Conservation (phyloP, 2,329 filamentous ascomycete genomes). For the Rutstroemia sp. region DNA sequence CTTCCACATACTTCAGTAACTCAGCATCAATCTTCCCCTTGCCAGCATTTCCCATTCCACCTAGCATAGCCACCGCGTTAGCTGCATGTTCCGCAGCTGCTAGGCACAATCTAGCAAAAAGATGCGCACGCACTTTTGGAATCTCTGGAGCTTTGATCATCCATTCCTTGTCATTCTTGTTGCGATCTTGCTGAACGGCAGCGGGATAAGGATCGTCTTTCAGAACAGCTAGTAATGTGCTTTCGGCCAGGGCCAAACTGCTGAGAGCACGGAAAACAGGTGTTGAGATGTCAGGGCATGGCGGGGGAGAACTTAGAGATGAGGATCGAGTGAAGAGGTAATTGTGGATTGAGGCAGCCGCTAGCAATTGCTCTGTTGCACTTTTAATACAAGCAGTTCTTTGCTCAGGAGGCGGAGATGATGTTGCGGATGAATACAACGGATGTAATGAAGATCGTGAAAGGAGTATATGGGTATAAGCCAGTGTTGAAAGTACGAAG, state of each 20-base stretch:
- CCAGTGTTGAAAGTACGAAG: conserved; percentile 72
- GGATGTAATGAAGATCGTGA: conserved; percentile 67
- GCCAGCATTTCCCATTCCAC: conserved; percentile 32
- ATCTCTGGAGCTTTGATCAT: conserved; percentile 90
- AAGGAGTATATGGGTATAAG: conserved; percentile 63
- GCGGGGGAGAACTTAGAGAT: conserved; percentile 30
- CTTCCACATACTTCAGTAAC: conserved; percentile 66
- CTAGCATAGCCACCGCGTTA: conserved; percentile 52
- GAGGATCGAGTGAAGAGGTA: conserved; percentile 57
- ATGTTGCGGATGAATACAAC: conserved; percentile 59
- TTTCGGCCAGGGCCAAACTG: conserved; percentile 72
- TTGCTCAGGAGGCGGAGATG: conserved; percentile 55
- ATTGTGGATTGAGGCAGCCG: conserved; percentile 70
- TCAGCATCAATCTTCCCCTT: conserved; percentile 53
- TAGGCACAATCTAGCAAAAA: conserved; percentile 82
- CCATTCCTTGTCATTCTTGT: conserved; percentile 84
- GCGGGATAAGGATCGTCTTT: conserved; percentile 94
- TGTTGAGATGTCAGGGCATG: conserved; percentile 47
- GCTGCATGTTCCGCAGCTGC: conserved; percentile 83
- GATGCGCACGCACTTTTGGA: conserved; percentile 77
- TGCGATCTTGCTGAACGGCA: conserved; percentile 71
- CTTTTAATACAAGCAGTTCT: conserved; percentile 62
- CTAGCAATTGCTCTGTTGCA: conserved; percentile 71
- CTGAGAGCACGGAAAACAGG: conserved; percentile 48
- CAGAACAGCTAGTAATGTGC: conserved; percentile 79